Conservation (phyloP, 345 rosid species). For the Rhizophora mangle region DNA sequence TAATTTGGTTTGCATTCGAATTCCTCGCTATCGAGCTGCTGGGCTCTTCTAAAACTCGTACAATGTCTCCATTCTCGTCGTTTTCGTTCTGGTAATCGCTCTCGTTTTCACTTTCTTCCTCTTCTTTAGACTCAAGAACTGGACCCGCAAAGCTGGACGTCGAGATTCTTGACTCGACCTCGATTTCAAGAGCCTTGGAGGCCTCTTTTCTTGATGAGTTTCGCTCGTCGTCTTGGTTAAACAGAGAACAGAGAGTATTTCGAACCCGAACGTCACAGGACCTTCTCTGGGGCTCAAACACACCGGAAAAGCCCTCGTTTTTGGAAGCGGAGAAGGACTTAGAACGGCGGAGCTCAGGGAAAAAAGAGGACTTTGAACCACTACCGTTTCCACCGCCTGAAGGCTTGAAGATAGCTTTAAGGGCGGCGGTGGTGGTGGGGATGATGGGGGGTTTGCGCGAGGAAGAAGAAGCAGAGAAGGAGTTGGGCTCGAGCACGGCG, state of each 20-base stretch:
- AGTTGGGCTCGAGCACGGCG: slow-evolving; percentile 55
- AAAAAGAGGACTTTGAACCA: slow-evolving; percentile 27
- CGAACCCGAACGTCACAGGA: slow-evolving; percentile 95
- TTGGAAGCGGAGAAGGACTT: slow-evolving; percentile 92
- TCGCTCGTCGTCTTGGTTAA: slow-evolving; percentile 58
- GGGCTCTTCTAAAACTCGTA: slow-evolving; percentile 40
- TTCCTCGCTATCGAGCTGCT: slow-evolving; percentile 29
- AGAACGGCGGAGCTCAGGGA: slow-evolving; percentile 87
- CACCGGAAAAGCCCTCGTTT: slow-evolving; percentile 76
- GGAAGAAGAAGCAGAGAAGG: slow-evolving; percentile 40
- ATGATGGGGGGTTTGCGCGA: slow-evolving; percentile 51
- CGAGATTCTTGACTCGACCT: slow-evolving; percentile 41
- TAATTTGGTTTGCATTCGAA: slow-evolving; percentile 34
- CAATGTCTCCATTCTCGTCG: slow-evolving; percentile 19
- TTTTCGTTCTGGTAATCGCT: slow-evolving; percentile 15
- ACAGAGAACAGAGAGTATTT: slow-evolving; percentile 73
- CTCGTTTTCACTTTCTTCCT: slow-evolving; percentile 36
- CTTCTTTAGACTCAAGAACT: slow-evolving; percentile 49
- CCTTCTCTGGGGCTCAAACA: slow-evolving; percentile 91
- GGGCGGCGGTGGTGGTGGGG: slow-evolving; percentile 38
- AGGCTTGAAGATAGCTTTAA: slow-evolving; percentile 58
- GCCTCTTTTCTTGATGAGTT: slow-evolving; percentile 34
- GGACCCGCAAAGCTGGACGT: slow-evolving; percentile 44
- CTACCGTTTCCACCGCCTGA: slow-evolving; percentile 1
- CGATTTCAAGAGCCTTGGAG: slow-evolving; percentile 23